phyloP scores from a whole-genome alignment of 305 asterid genomes.

The Stenogyne calaminthoides region DNA sequence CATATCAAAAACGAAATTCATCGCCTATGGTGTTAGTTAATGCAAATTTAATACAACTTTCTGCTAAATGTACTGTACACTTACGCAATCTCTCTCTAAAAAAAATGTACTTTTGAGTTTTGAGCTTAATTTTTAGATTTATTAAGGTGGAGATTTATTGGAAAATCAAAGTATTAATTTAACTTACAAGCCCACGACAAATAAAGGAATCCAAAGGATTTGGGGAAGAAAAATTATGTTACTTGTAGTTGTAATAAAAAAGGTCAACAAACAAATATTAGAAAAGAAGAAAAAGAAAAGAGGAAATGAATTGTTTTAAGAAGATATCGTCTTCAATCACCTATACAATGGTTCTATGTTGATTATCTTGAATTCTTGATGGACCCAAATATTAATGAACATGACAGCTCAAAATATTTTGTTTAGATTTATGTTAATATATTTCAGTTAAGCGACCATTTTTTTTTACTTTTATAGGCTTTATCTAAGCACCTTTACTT shows the following conservation, averaged over 20 bases:
- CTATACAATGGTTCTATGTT: slow-evolving; percentile 13
- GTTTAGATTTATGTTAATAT: slow-evolving; percentile 5
- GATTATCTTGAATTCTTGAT: slow-evolving; percentile 8
- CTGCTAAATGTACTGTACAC: not conserved
- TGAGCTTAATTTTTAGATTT: not conserved
- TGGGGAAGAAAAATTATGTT: too few species aligned
- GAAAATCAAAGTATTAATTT: not conserved
- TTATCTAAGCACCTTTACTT: not conserved
- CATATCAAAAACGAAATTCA: slow-evolving; percentile 9
- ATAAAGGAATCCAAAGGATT: not conserved
- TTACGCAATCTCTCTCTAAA: too few species aligned
- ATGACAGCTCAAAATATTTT: slow-evolving; percentile 17
- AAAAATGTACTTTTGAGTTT: not conserved
- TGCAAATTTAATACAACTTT: slow-evolving; percentile 4
- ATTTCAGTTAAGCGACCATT: not conserved
- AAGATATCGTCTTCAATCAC: slow-evolving; percentile 10
- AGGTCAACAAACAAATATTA: not conserved
- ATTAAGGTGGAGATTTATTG: not conserved
- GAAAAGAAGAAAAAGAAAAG: not conserved
- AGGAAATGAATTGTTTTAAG: not conserved
- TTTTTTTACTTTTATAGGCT: not conserved
- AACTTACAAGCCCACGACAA: not conserved
- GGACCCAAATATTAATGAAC: slow-evolving; percentile 27
- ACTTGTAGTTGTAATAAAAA: not conserved
- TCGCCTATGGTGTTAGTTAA: not conserved